Evolutionary conservation across 768 basidiomycete species (phyloP).

Genomic region (Chlorophyllum brunneum): DNA sequence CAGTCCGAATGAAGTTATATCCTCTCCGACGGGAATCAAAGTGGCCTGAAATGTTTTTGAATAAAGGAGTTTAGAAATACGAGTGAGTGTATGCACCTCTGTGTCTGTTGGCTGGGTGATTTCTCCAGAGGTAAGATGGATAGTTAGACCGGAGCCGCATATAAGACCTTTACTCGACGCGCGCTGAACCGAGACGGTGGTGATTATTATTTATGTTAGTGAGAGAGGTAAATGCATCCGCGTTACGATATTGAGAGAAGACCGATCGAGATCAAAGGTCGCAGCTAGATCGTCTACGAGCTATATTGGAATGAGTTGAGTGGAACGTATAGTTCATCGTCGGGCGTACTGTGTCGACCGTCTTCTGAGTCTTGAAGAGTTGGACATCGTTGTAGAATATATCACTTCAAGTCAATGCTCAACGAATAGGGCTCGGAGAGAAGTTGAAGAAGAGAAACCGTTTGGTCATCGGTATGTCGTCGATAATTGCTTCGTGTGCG

Average conservation of each 20-base stretch:
- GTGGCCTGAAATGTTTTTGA: conserved; percentile 46
- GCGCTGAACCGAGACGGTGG: conserved; percentile 52
- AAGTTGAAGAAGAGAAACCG: conserved; percentile 32
- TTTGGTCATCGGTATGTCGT: conserved; percentile 58
- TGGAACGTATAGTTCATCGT: not conserved
- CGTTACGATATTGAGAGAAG: conserved; percentile 65
- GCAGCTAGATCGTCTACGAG: conserved; percentile 89
- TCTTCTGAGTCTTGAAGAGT: conserved; percentile 74
- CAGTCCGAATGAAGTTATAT: conserved; percentile 60
- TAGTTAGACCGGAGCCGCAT: conserved; percentile 58
- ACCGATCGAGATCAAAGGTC: conserved; percentile 67
- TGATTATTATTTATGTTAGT: not conserved
- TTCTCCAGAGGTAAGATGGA: conserved; percentile 58
- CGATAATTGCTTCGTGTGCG: conserved; percentile 62
- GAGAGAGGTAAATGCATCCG: conserved; percentile 34
- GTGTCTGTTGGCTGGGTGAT: conserved; percentile 45
- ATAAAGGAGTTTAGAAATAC: not conserved
- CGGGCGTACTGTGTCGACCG: conserved; percentile 66
- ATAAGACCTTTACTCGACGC: conserved; percentile 89
- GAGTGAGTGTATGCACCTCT: conserved; percentile 40
- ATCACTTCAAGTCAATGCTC: conserved; percentile 47
- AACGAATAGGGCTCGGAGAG: conserved; percentile 9
- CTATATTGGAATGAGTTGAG: conserved; percentile 32
- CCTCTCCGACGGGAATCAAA: conserved; percentile 74
- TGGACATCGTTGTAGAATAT: conserved; percentile 83